A percentile compares a stretch with the other conserved stretches of the same genome.
Evolutionary conservation across 2,329 filamentous ascomycete species (phyloP).

Genomic region (Sordariomycetes sp.): DNA sequence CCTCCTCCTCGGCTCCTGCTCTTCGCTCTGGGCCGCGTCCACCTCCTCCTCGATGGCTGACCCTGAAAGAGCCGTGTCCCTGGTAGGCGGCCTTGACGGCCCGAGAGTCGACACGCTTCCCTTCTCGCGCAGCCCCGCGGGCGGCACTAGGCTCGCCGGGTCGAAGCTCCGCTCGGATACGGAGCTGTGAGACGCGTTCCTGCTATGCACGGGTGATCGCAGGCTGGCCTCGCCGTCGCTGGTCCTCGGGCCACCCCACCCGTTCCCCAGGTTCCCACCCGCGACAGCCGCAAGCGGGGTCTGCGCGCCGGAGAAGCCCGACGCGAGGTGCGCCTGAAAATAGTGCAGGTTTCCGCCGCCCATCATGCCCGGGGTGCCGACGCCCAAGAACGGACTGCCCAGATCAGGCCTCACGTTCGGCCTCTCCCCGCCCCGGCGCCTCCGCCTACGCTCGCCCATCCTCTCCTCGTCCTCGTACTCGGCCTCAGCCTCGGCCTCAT

Average conservation of each 20-base stretch:
- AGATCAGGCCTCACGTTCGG: constrained; percentile 23
- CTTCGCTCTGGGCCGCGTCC: constrained; percentile 16
- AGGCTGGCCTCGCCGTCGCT: neutral
- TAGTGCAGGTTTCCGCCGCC: constrained; percentile 72
- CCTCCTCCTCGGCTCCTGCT: constrained; percentile 27
- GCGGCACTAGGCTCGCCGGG: constrained; percentile 20
- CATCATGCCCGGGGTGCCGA: constrained; percentile 51
- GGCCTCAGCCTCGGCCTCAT: constrained; percentile 22
- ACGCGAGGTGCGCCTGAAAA: constrained; percentile 67
- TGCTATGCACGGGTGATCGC: constrained; percentile 22
- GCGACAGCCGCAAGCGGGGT: constrained; percentile 73
- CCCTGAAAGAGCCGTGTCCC: constrained; percentile 30
- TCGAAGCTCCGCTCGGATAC: constrained; percentile 31
- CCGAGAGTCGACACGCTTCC: constrained; percentile 53
- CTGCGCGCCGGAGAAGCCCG: constrained; percentile 62
- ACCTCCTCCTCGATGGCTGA: constrained; percentile 28
- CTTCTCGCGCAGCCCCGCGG: constrained; percentile 42
- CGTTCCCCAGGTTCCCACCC: constrained; percentile 40
- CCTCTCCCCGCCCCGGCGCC: neutral
- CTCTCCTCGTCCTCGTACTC: constrained; percentile 21
- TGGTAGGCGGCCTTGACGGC: constrained; percentile 41
- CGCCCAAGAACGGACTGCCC: constrained; percentile 46
- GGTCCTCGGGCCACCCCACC: constrained; percentile 19
- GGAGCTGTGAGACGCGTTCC: constrained; percentile 35
- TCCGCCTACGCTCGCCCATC: constrained; percentile 8